A percentile compares a stretch with the other conserved stretches of the same genome.
These are phyloP conservation scores for Gnomoniopsis sp. DNA, from an alignment of 2,329 filamentous ascomycete species.

Conservation along the genomic window DNA sequence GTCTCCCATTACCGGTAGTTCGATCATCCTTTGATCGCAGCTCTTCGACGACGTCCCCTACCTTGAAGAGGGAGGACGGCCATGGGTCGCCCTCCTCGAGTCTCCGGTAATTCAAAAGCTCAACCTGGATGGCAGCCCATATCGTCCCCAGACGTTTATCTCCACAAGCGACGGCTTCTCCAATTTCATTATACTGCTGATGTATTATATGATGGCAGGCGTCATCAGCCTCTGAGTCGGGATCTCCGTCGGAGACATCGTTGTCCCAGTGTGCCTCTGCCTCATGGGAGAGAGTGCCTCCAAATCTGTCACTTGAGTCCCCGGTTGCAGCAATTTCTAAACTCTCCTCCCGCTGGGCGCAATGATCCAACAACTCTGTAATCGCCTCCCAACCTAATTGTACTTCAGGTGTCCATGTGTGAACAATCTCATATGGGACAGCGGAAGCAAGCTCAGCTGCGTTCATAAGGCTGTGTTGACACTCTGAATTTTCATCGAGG, in stretches of 20 bases:
- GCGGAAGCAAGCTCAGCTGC: background rate
- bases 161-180: background rate
- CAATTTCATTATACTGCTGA: accelerated
- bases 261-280: background rate
- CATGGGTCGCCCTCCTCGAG: background rate
- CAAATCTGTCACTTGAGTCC: too few species aligned
- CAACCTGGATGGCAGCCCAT: slow-evolving; percentile 5
- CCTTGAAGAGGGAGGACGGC: background rate
- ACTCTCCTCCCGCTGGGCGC: background rate
- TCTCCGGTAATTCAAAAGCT: background rate
- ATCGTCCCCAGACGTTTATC: background rate
- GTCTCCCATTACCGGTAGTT: background rate
- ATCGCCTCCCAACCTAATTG: background rate
- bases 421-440: background rate
- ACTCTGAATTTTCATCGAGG: background rate
- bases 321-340: background rate
- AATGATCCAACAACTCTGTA: background rate
- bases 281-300: background rate
- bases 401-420: background rate
- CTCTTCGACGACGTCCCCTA: background rate
- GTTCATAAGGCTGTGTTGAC: background rate
- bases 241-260: background rate
- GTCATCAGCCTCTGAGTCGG: background rate
- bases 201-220: background rate
- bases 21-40: background rate